These are phyloP conservation scores for Pseudodiploospora longispora DNA, from an alignment of 2,329 filamentous ascomycete species.

Conservation along the genomic window DNA sequence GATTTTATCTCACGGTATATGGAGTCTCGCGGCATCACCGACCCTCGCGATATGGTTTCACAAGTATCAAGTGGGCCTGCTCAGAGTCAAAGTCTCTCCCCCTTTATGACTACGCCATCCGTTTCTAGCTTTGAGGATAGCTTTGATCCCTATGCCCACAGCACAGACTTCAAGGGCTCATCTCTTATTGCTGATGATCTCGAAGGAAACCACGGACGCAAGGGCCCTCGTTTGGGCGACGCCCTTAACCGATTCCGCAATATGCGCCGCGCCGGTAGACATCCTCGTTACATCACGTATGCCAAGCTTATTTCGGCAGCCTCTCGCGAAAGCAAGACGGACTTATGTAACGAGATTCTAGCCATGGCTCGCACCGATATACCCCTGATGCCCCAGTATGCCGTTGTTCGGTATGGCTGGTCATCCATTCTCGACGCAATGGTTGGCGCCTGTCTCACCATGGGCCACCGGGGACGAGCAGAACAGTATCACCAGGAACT, in stretches of 20 bases:
- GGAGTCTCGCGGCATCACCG: constrained; percentile 44
- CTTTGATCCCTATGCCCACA: constrained; percentile 84
- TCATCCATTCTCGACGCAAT: constrained; percentile 93
- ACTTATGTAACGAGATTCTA: constrained; percentile 77
- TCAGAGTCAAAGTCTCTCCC: constrained; percentile 36
- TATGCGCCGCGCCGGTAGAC: constrained; percentile 84
- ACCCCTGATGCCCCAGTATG: constrained; percentile 74
- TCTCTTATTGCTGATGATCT: constrained; percentile 83
- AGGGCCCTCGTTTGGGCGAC: constrained; percentile 67
- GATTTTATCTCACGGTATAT: constrained; percentile 59
- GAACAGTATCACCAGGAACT: constrained; percentile 87
- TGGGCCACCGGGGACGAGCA: constrained; percentile 72
- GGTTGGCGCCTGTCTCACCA: constrained; percentile 82
- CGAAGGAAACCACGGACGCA: constrained; percentile 68
- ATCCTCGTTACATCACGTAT: constrained; percentile 93
- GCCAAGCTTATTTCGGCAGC: constrained; percentile 90
- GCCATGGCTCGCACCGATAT: constrained; percentile 85
- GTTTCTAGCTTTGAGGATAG: constrained; percentile 66
- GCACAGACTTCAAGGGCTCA: constrained; percentile 89
- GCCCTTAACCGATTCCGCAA: constrained; percentile 80
- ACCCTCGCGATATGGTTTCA: constrained; percentile 47
- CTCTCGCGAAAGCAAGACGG: constrained; percentile 74
- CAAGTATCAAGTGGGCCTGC: constrained; percentile 34
- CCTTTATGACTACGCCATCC: constrained; percentile 46
- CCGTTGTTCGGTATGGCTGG: constrained; percentile 89